Evolutionary conservation across 2,329 filamentous ascomycete species (phyloP).

Genomic region (Thyridium curvatum): DNA sequence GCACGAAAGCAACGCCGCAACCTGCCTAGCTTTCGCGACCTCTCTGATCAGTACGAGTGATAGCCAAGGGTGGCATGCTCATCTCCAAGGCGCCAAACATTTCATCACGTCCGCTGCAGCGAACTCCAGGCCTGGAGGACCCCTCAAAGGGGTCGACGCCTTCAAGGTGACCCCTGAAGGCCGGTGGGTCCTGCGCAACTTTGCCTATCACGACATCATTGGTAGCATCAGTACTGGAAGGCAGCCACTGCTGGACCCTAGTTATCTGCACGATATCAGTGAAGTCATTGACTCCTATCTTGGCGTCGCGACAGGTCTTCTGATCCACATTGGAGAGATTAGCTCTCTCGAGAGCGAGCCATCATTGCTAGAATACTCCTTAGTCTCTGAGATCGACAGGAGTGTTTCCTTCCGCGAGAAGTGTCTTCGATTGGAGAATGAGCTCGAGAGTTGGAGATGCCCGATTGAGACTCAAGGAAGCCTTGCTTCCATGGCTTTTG

Average conservation of each 20-base stretch:
- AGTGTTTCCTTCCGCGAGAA: background rate
- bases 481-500: background rate
- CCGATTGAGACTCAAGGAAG: background rate
- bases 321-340: background rate
- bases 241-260: slow-evolving; percentile 6
- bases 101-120: slow-evolving; percentile 7
- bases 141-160: slow-evolving; percentile 5
- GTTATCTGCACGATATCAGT: slow-evolving; percentile 8
- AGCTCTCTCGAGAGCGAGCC: background rate
- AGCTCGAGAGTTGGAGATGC: background rate
- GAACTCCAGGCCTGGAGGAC: background rate
- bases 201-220: slow-evolving; percentile 11
- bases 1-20: slow-evolving; percentile 9
- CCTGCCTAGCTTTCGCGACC: slow-evolving; percentile 7
- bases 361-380: background rate
- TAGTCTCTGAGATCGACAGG: background rate
- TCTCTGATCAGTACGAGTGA: slow-evolving; percentile 7
- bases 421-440: background rate
- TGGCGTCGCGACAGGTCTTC: slow-evolving; percentile 8
- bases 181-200: slow-evolving; percentile 11
- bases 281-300: slow-evolving; percentile 10
- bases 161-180: slow-evolving; percentile 7
- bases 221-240: slow-evolving; percentile 5
- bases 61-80: slow-evolving; percentile 5
- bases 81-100: slow-evolving; percentile 8